Base-by-base conservation (phyloP, 768 basidiomycete genomes). In the Lenzites betulinus region DNA sequence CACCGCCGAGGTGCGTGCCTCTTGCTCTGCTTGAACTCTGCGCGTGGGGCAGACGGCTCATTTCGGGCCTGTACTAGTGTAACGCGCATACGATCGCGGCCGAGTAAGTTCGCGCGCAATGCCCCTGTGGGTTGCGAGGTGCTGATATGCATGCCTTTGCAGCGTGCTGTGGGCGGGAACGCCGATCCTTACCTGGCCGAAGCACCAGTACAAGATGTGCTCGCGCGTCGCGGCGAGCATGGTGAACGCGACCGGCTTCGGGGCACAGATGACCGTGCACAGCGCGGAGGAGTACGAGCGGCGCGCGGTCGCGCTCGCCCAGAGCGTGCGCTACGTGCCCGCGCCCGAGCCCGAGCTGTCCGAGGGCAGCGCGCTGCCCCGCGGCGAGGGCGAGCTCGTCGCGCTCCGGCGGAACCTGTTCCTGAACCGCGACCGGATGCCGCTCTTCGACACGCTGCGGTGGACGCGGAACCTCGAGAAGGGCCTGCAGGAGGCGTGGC, bases 131-230 rank as follows among this genome's bases (percentile, higher is more conserved):
- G 6, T 33, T 33, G 30, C 30, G 30, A 33, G 18, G 28, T 48
- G 50, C 59, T 63, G 33, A 61, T 47, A 28, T 13, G 43, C 28
- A 39, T n/a, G 26, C 25, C 18, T 43, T 33, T 38, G 22, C 65
- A 81, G 79, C 65, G 78, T 82, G 35, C 70, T 83, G 25, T 82
- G 81, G 82, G 74, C 79, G 0, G 80, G 82, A 9, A 83, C 82
- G 1, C 81, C 81, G 28, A 73, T 83, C 38, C 65, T 83, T 28
- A 81, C 81, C 20, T 81, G 71, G 73, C 78, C 81, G 7, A 76
- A 72, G 57, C 76, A 82, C 59, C 60, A 66, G 39, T 72, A 78
- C 63, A 83, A 81, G 66, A 82, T 83, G 79, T 78, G 76, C 54
- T 81, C 80, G 18, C 76, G 81, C 7, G 82, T 83, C 26, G 80